Base-by-base conservation (phyloP, 75 land plant genomes). In the Cunninghamia lanceolata region DNA sequence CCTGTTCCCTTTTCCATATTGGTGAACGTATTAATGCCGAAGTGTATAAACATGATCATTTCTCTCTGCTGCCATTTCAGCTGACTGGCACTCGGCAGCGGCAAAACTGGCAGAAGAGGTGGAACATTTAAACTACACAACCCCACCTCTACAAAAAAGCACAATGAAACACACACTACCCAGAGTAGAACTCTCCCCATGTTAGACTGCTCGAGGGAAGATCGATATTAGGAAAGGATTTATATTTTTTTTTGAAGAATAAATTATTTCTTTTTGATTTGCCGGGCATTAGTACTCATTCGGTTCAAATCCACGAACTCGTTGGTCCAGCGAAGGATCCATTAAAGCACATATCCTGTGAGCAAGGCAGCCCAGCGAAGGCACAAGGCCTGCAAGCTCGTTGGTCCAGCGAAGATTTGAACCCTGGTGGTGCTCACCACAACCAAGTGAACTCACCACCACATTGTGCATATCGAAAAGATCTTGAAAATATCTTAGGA, bases 21-120 rank as follows among this genome's bases (percentile, higher is more conserved):
- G 4, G 96, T 93, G 93, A 96, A 98, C 16, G 99, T 98, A 93
- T 96, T 98, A 87, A 96, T 89, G 35, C 99, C 99, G 83, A 98
- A 96, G 40, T 98, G 99, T 84, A 92, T 85, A 90, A 97, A 96
- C 95, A 96, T 93, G 16, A 91, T 89, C 84, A 94, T 68, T 87
- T 95, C 97, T 76, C 96, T 86, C 56, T 89, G 93, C 85, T 97
- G 99, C 95, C 96, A 97, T 88, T 88, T 88, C 38, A 97, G 90
- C 89, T 97, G 99, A 40, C 95, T 83, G 38, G 68, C 85, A 8
- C 93, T 87, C 0, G 99, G 99, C 10, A 97, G 59, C 3, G 98
- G 99, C 25, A 91, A 90, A 6, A 96, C 63, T 25, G 99, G 99
- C 88, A 97, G 76, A 4, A 95, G 96, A 0, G 98, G 96, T 52